phyloP scores from a whole-genome alignment of 1,139 yeast genomes.

The Maudiozyma humilis region DNA sequence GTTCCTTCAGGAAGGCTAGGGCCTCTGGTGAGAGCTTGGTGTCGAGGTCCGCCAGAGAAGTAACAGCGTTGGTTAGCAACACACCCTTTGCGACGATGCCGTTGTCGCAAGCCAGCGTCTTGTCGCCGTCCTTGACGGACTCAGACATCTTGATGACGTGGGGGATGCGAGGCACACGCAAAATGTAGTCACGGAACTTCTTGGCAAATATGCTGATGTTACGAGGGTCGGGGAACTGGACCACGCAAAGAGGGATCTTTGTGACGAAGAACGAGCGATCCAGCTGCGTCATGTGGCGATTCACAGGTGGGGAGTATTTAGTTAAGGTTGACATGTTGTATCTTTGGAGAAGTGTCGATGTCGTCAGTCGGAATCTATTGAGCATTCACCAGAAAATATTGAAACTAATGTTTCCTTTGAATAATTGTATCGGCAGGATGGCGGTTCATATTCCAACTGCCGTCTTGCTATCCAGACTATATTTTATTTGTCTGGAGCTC shows the following conservation, averaged over 20 bases:
- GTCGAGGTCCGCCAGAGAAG: constrained; percentile 35
- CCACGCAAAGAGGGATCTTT: constrained; percentile 53
- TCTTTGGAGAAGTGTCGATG: background rate
- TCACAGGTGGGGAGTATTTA: constrained; percentile 50
- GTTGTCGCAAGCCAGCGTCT: constrained; percentile 24
- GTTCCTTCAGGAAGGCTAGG: constrained; percentile 39
- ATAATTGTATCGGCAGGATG: too few relatives aligned
- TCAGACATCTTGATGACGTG: constrained; percentile 46
- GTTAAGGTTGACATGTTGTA: constrained; percentile 6
- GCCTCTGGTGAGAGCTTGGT: constrained; percentile 39
- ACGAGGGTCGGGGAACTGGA: constrained; percentile 61
- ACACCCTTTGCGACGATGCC: constrained; percentile 46
- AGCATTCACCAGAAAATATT: constrained; percentile 2
- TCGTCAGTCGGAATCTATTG: background rate
- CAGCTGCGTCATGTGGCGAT: constrained; percentile 54
- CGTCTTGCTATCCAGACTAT: too few relatives aligned
- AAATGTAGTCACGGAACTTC: constrained; percentile 44
- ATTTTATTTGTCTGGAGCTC: too few relatives aligned
- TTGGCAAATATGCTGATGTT: constrained; percentile 44
- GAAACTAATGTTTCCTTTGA: too few relatives aligned
- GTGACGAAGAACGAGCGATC: constrained; percentile 57
- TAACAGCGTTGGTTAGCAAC: constrained; percentile 48
- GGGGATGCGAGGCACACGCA: constrained; percentile 56
- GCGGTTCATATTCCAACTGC: too few relatives aligned
- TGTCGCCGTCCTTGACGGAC: constrained; percentile 3